Percentiles rank a stretch among this genome's conserved stretches.
phyloP scores from a whole-genome alignment of 495 filamentous ascomycete species.

The Aspergillus egyptiacus region DNA sequence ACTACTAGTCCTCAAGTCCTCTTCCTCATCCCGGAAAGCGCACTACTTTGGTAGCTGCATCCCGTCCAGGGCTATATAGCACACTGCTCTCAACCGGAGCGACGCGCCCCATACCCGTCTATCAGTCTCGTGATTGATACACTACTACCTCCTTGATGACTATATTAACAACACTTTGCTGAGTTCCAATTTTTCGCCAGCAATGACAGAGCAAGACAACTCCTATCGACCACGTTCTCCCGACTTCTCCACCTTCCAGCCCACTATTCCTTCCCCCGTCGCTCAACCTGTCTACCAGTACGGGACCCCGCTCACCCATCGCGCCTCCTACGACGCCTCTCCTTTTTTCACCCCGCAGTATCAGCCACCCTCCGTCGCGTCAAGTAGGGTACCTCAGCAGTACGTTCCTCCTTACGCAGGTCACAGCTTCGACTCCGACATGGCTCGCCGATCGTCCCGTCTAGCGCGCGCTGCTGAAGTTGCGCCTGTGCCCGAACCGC shows the following conservation, averaged over 20 bases:
- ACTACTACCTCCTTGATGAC: not conserved
- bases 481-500: conserved; percentile 22
- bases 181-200: conserved; percentile 19
- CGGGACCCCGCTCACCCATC: conserved; percentile 30
- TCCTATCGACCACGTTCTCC: conserved; percentile 42
- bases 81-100: not conserved
- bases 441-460: conserved; percentile 44
- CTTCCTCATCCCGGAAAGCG: not conserved
- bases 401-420: conserved; percentile 32
- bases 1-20: not conserved
- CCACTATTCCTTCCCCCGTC: conserved; percentile 30
- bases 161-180: conserved; percentile 10
- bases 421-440: conserved; percentile 28
- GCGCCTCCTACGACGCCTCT: conserved; percentile 40
- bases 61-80: too few species aligned
- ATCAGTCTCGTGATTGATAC: not conserved
- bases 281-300: conserved; percentile 32
- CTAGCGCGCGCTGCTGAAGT: conserved; percentile 31
- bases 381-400: conserved; percentile 25
- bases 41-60: too few species aligned
- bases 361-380: conserved; percentile 22
- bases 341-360: conserved; percentile 35
- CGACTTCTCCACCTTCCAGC: conserved; percentile 43
- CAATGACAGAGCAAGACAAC: conserved; percentile 41
- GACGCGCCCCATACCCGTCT: not conserved